Base-by-base conservation (phyloP, 2,329 filamentous ascomycete genomes). In the Trichoderma polysporum region DNA sequence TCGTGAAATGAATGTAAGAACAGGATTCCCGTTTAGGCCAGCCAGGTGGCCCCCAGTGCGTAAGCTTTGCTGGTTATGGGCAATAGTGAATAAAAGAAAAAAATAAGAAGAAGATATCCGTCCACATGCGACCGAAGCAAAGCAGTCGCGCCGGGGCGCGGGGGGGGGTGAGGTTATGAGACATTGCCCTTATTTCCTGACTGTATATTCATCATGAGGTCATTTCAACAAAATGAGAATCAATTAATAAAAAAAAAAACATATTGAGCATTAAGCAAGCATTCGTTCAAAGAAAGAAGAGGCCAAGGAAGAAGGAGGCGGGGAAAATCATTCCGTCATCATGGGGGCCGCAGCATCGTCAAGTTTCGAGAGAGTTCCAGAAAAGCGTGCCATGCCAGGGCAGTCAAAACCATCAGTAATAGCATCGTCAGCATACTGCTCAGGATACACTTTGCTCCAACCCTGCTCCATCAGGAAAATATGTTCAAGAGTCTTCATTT, bases 371-470 rank as follows among this genome's bases (percentile, higher is more conserved):
- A 80, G 71, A 12, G 69, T 72, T 6, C 81, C 81, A 15, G 74
- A 77, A 71, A 83, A 82, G 22, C 80, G 80, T 2, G 78, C 79
- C 9, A 59, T 35, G n/a, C 80, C 81, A 0, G 79, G 78, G 2
- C 47, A 25, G 1, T 73, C 70, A 29, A 79, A 70, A 10, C 79
- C 79, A 61, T 83, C 81, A 8, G 61, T 62, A 22, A 67, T 49
- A 12, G 81, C 79, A 13, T 78, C 77, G 0, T 70, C 65, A n/a
- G 75, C 75, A 4, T 74, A 69, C 5, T 69, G 70, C 1, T 69
- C 52, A 5, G 75, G 73, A 59, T 82, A 83, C 5, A 79, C 29
- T 10, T 59, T 70, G 1, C 70, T 63, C 81, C 80, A 83, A 25
- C 79, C 78, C n/a, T 75, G 71, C 1, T 68, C 67, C 71, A 83